Evolutionary conservation across 1,284 basidiomycete species (phyloP).

Genomic region (Trichosporon coremiiforme): DNA sequence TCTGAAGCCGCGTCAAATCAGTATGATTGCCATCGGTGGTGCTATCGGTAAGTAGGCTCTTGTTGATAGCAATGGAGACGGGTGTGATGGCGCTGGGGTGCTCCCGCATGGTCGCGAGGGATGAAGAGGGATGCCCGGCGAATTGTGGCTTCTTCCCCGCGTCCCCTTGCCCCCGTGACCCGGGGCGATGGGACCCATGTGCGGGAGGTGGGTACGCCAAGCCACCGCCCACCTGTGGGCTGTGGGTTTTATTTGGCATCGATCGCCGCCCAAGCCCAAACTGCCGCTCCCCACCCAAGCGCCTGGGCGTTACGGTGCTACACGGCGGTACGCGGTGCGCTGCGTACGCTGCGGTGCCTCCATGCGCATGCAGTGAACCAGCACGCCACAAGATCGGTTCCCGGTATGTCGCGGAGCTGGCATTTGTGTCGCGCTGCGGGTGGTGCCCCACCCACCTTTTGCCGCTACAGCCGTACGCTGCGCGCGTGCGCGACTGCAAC

Average conservation of each 20-base stretch:
- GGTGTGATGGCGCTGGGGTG: neutral
- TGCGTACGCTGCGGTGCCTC: no score
- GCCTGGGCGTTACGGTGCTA: neutral
- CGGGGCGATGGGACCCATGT: neutral
- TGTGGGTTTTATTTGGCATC: neutral
- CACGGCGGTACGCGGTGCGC: no score
- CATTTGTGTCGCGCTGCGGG: no score
- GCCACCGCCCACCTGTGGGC: constrained; percentile 12
- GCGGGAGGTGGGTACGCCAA: neutral
- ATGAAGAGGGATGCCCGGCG: neutral
- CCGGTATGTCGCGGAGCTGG: no score
- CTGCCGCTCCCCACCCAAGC: neutral
- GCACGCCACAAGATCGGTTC: no score
- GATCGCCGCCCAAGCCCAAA: neutral
- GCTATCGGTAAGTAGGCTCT: constrained; percentile 54
- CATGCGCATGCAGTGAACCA: no score
- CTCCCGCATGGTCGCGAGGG: neutral
- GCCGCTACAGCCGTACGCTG: no score
- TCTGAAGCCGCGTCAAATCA: constrained; percentile 54
- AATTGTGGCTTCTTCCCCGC: neutral
- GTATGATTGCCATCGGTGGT: constrained; percentile 57
- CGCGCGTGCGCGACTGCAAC: no score
- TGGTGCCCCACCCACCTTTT: no score
- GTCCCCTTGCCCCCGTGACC: constrained; percentile 1
- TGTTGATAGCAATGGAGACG: neutral